Conservation (phyloP, 495 filamentous ascomycete species). For the Amphirosellinia nigrospora region DNA sequence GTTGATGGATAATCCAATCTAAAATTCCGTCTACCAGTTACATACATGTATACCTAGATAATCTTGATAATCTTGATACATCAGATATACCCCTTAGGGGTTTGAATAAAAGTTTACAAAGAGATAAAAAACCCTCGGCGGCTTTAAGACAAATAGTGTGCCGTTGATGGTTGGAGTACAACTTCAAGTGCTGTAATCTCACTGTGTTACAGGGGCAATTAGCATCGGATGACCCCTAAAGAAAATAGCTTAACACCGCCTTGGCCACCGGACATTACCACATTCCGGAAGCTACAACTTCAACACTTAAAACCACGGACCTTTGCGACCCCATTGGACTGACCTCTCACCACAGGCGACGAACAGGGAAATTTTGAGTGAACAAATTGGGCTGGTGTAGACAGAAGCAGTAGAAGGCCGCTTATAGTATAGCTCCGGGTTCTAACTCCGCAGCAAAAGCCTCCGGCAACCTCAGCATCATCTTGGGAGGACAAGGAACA, state of each 20-base stretch:
- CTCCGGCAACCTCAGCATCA: conserved; percentile 4
- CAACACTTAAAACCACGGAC: neutral
- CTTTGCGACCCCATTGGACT: neutral
- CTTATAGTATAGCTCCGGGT: neutral
- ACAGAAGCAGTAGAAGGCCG: neutral
- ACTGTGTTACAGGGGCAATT: conserved; percentile 7
- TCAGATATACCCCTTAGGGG: neutral
- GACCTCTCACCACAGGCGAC: neutral
- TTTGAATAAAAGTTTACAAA: neutral
- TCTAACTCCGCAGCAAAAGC: neutral
- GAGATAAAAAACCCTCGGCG: neutral
- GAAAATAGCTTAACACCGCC: neutral
- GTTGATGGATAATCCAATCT: conserved; percentile 44
- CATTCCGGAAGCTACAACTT: neutral
- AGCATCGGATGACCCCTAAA: neutral
- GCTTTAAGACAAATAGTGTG: neutral
- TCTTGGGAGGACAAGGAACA: conserved; percentile 7
- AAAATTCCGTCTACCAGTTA: neutral
- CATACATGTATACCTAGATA: neutral
- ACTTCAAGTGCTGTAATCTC: neutral
- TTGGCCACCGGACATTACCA: conserved; percentile 6
- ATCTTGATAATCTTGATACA: neutral
- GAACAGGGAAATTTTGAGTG: neutral
- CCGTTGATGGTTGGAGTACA: neutral
- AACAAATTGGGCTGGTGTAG: neutral